Base-by-base conservation (phyloP, 1,139 yeast species). In the Pichia terricola region DNA sequence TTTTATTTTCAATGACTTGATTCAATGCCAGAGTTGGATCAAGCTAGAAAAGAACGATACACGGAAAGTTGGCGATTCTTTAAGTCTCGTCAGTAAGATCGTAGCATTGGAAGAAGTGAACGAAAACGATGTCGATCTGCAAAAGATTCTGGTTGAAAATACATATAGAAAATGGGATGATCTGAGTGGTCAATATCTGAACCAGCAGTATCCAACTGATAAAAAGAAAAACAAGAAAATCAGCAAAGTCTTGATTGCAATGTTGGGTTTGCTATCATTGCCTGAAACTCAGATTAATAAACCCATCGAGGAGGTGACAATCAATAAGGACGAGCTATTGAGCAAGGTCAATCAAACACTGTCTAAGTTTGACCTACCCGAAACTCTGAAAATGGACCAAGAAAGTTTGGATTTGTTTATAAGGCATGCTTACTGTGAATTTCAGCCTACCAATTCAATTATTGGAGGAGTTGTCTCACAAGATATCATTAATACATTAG, bases 401-500 rank as follows among this genome's bases (percentile, higher is more conserved):
- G 69, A 67, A 22, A 67, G 71, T 44, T 53, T 73, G 33, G 58
- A 64, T 6, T 56, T 62, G 30, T 64, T 82, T 40, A 56, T 69
- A 2, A 62, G 58, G 30, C 86, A 81, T 53, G 73, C 75, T 5
- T 75, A 72, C 47, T 69, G 86, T 1, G 95, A 91, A 58, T 75
- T 85, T 51, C 73, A 91, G 3, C 96, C 97, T 0, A 80, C 82
- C 0, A 80, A 95, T 8, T 95, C 98, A 0, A 76, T 91, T 2
- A 58, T 91, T 8, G 98, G 98, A 8, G 98, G 98, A 1, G 73
- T 86, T 3, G 64, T 91, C 34, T 86, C 95, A 2, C 99, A 91
- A 62, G 96, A 91, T 60, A 82, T 88, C 8, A 83, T 91, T 39
- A 94, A 91, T 62, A 79, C 73, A 44, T 66, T 91, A 46, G 82